phyloP scores from a whole-genome alignment of 1,139 yeast genomes.

The Suhomyces bribrorum region DNA sequence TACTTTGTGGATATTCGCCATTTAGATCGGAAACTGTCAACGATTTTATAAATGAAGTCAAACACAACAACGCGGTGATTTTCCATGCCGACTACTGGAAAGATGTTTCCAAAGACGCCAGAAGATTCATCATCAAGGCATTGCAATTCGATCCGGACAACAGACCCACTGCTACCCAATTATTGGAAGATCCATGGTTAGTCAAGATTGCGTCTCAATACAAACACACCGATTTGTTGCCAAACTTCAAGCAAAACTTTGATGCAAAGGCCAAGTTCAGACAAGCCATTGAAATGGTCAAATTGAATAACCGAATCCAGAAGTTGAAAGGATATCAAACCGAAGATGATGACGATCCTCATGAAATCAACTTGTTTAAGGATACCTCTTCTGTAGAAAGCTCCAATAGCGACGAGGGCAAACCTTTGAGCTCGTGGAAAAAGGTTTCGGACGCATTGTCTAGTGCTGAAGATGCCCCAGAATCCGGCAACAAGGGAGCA shows the following conservation, averaged over 20 bases:
- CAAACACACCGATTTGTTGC: slow-evolving; percentile 64
- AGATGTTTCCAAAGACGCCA: slow-evolving; percentile 72
- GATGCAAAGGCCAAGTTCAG: slow-evolving; percentile 83
- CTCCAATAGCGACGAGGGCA: neutral
- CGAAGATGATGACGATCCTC: slow-evolving; percentile 57
- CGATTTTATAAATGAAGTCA: slow-evolving; percentile 79
- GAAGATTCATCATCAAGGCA: slow-evolving; percentile 67
- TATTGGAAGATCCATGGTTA: slow-evolving; percentile 73
- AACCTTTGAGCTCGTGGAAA: slow-evolving; percentile 22
- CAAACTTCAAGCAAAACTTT: slow-evolving; percentile 66
- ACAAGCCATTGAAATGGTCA: slow-evolving; percentile 82
- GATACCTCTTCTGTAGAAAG: slow-evolving; percentile 18
- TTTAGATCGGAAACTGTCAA: slow-evolving; percentile 81
- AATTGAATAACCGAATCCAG: slow-evolving; percentile 70
- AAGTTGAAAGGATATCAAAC: slow-evolving; percentile 58
- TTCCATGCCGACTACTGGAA: slow-evolving; percentile 91
- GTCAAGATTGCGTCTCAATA: slow-evolving; percentile 49
- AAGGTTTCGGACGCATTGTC: slow-evolving; percentile 25
- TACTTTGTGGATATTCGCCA: slow-evolving; percentile 91
- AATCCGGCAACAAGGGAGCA: slow-evolving; percentile 16
- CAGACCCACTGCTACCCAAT: slow-evolving; percentile 67
- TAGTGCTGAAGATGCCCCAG: slow-evolving; percentile 12
- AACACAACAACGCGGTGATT: slow-evolving; percentile 65
- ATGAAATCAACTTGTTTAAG: slow-evolving; percentile 46
- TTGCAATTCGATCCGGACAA: slow-evolving; percentile 62